These are phyloP conservation scores for Hanseniaspora hatyaiensis DNA, from an alignment of 805 yeast genomes.

Conservation along the genomic window DNA sequence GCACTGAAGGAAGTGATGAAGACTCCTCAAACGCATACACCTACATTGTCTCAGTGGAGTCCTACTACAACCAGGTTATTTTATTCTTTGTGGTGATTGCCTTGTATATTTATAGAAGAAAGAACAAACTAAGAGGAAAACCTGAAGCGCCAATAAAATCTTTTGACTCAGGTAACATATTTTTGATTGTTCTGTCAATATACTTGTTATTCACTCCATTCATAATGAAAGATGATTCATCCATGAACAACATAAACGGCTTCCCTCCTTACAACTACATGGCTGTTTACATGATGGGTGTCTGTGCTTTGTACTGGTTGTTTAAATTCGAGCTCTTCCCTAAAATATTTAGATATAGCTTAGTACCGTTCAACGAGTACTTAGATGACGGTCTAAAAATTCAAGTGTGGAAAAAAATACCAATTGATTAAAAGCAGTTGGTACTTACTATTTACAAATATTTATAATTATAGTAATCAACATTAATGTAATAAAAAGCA, in stretches of 20 bases:
- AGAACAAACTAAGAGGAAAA: constrained; percentile 24
- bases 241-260: constrained; percentile 21
- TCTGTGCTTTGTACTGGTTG: constrained; percentile 47
- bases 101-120: constrained; percentile 40
- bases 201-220: constrained; percentile 43
- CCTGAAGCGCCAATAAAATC: constrained; percentile 43
- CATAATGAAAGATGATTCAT: constrained; percentile 21
- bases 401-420: constrained; percentile 42
- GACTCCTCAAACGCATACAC: constrained; percentile 28
- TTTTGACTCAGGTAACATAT: constrained; percentile 36
- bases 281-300: constrained; percentile 33
- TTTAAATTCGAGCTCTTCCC: constrained; percentile 42
- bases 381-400: constrained; percentile 49
- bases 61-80: constrained; percentile 39
- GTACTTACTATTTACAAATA: not conserved
- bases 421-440: no score
- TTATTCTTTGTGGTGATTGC: constrained; percentile 46
- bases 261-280: constrained; percentile 33
- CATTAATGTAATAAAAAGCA: not conserved
- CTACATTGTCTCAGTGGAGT: constrained; percentile 37
- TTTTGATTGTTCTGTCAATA: constrained; percentile 36
- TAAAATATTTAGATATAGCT: constrained; percentile 34
- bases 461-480: not conserved
- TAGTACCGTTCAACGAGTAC: constrained; percentile 33
- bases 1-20: constrained; percentile 24